Evolutionary conservation across 139 green algal species (phyloP).

Genomic region (Eudorina sp.): DNA sequence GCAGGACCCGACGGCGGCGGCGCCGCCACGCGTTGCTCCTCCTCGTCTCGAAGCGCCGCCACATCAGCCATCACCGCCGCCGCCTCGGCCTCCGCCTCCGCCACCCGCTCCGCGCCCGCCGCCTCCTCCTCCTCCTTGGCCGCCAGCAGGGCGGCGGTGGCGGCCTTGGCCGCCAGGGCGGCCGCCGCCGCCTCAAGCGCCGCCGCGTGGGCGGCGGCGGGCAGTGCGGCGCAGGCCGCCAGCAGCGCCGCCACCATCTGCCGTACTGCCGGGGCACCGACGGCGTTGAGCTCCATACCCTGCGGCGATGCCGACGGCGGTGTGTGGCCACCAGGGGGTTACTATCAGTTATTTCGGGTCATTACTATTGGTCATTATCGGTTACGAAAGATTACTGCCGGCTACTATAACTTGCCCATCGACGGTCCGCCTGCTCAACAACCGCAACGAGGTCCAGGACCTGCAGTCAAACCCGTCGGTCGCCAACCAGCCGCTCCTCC

Average conservation of each 20-base stretch:
- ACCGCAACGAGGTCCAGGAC: no score
- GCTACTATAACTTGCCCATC: no score
- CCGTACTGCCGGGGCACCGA: conserved; percentile 7
- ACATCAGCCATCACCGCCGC: conserved; percentile 31
- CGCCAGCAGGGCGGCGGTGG: conserved; percentile 1
- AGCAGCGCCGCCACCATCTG: conserved; percentile 21
- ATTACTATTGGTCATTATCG: no score
- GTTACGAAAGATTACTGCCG: no score
- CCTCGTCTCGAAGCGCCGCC: conserved; percentile 32
- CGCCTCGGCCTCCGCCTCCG: conserved; percentile 29
- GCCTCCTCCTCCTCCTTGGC: not conserved
- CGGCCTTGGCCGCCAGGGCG: conserved; percentile 6
- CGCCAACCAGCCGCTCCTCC: no score
- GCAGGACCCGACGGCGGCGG: not conserved
- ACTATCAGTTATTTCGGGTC: not conserved
- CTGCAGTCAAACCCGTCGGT: no score
- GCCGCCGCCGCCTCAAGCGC: conserved; percentile 14
- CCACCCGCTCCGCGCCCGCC: not conserved
- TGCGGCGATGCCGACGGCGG: no score
- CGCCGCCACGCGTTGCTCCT: conserved; percentile 6
- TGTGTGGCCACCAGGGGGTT: no score
- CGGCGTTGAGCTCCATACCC: conserved; percentile 44
- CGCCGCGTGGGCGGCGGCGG: not conserved
- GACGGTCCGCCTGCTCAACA: no score
- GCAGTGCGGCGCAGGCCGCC: conserved; percentile 21